Base-by-base conservation (phyloP, 2,329 filamentous ascomycete genomes). In the Fusarium aywerte region DNA sequence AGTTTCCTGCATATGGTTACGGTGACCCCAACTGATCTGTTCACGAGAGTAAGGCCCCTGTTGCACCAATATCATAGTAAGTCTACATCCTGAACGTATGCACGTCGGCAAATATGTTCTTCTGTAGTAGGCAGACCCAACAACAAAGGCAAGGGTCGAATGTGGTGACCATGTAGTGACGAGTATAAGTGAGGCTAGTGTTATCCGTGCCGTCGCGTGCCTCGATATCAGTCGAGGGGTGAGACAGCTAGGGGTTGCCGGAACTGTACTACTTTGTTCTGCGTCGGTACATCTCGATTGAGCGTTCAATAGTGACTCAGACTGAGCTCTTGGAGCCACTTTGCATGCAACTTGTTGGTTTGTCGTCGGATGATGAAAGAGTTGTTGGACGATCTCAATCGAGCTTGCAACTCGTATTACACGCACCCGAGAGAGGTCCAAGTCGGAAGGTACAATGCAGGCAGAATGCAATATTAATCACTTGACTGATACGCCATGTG, bases 401-500 rank as follows among this genome's bases (percentile, higher is more conserved):
- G 40, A 58, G 56, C 40, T 53, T 52, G 51, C 48, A 67, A 54
- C 35, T 72, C 69, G 71, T 65, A 69, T 68, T 60, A 40, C 49
- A 50, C 50, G 51, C 39, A 53, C 44, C 42, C 35, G 36, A 48
- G 23, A 43, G 16, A 50, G 49, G 25, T 64, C 58, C 38, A 67
- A 67, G 62, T 61, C 42, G 62, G 66, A 70, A 70, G 62, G 51
- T 61, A 62, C 7, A 48, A 62, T 51, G 56, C 55, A 55, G 15
- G 49, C 38, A 54, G 35, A 59, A 59, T 62, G 57, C 59, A 64
- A 58, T 58, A 65, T 51, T 59, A 74, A 71, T 76, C 74, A 75
- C 73, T 76, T 76, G 73, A 76, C 72, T 68, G 58, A 51, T 65
- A 65, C 59, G 45, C 60, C 51, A 75, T 75, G 73, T 75, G 66